A percentile compares a stretch with the other conserved stretches of the same genome.
Conservation (phyloP, 2,329 filamentous ascomycete genomes). For the Talaromyces sp. region DNA sequence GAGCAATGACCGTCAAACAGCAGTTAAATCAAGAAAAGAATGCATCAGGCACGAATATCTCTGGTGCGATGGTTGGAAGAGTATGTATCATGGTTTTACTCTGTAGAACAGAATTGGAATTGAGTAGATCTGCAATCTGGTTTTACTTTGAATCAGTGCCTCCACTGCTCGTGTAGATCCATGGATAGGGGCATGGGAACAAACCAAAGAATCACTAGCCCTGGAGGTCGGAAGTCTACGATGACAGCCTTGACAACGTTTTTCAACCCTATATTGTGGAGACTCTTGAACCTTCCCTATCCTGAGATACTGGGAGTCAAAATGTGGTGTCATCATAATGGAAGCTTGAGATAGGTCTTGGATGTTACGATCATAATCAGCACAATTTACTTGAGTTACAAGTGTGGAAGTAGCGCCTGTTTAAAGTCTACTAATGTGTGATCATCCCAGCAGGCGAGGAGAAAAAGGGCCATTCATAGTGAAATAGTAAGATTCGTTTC, state of each 20-base stretch:
- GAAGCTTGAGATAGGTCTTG: not conserved
- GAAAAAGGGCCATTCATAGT: not conserved
- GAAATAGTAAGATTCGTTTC: no score
- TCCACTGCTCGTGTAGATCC: not conserved
- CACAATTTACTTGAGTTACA: not conserved
- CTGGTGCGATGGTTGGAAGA: not conserved
- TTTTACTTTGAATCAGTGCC: no score
- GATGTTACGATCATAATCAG: not conserved
- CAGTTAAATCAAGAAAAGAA: not conserved
- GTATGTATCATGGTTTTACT: not conserved
- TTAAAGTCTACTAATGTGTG: not conserved
- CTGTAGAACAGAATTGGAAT: not conserved
- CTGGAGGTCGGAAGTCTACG: not conserved
- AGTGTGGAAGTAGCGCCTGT: not conserved
- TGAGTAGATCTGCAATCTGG: not conserved
- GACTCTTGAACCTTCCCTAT: no score
- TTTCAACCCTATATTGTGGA: no score
- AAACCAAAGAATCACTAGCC: not conserved
- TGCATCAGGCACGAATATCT: not conserved
- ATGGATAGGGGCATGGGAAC: not conserved
- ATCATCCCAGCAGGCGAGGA: not conserved
- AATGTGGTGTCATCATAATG: no score
- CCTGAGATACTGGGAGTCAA: no score
- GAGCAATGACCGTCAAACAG: not conserved
- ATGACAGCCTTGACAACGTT: no score